Evolutionary conservation across 192 early-diverging fungal species (phyloP).

Genomic region (Coemansia sp.): DNA sequence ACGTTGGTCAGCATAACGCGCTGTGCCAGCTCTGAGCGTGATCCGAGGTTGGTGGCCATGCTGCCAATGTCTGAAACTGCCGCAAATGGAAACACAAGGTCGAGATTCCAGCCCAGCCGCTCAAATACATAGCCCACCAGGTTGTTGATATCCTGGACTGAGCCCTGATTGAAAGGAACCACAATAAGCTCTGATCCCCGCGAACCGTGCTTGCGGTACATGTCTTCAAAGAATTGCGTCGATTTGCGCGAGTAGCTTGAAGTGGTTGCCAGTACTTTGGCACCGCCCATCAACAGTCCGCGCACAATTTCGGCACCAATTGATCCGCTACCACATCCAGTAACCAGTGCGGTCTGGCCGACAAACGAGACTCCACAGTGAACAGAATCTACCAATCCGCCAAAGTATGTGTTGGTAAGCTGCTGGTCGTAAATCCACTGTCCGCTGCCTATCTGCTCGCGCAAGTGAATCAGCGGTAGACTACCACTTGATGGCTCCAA

Average conservation of each 20-base stretch:
- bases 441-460: neutral
- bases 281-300: slow-evolving; percentile 85
- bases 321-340: slow-evolving; percentile 87
- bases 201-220: slow-evolving; percentile 86
- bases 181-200: slow-evolving; percentile 81
- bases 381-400: slow-evolving; percentile 68
- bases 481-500: neutral
- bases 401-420: slow-evolving; percentile 73
- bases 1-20: slow-evolving; percentile 93
- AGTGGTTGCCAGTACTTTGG: slow-evolving; percentile 87
- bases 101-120: slow-evolving; percentile 82
- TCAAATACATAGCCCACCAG: slow-evolving; percentile 83
- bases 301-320: slow-evolving; percentile 54
- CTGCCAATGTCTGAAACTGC: slow-evolving; percentile 84
- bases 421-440: slow-evolving; percentile 71
- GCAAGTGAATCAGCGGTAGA: slow-evolving; percentile 34
- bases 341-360: slow-evolving; percentile 79
- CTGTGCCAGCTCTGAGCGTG: slow-evolving; percentile 85
- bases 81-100: slow-evolving; percentile 91
- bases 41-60: slow-evolving; percentile 78
- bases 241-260: slow-evolving; percentile 78
- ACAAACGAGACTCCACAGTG: slow-evolving; percentile 81
- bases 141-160: slow-evolving; percentile 73
- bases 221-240: slow-evolving; percentile 81
- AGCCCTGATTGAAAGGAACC: slow-evolving; percentile 93